phyloP scores from a whole-genome alignment of 2,329 filamentous ascomycete species.

The Penicillium sp. region DNA sequence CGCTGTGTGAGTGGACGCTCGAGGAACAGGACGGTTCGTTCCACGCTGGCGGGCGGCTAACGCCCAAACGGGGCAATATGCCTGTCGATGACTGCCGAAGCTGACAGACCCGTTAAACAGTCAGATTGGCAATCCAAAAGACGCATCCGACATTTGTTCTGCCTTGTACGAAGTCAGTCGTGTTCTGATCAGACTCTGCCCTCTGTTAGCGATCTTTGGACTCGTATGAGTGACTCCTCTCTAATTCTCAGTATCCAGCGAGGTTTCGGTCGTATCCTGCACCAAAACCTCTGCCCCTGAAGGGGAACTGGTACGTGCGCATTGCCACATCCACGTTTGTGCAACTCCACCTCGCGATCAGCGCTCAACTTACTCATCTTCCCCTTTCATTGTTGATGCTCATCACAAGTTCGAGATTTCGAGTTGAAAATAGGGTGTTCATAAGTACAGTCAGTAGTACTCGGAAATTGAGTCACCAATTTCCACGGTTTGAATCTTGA shows the following conservation, averaged over 20 bases:
- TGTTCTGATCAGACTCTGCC: no score
- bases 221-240: no score
- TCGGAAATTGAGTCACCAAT: neutral
- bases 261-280: no score
- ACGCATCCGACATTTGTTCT: neutral
- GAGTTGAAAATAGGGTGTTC: neutral
- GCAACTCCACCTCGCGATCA: constrained; percentile 12
- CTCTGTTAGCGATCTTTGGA: no score
- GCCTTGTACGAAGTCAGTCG: neutral
- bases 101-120: neutral
- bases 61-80: constrained; percentile 13
- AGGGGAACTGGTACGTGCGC: constrained; percentile 14
- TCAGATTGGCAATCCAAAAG: neutral
- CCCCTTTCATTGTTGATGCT: neutral
- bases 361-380: neutral
- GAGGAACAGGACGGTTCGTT: constrained; percentile 14
- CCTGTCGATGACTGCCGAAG: constrained; percentile 12
- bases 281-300: constrained; percentile 2
- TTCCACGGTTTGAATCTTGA: neutral
- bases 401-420: neutral
- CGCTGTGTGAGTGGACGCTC: constrained; percentile 10
- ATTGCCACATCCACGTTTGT: constrained; percentile 8
- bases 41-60: constrained; percentile 18
- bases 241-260: no score
- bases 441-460: no score